Conservation (phyloP, 805 yeast species). For the Yamadazyma scolyti region DNA sequence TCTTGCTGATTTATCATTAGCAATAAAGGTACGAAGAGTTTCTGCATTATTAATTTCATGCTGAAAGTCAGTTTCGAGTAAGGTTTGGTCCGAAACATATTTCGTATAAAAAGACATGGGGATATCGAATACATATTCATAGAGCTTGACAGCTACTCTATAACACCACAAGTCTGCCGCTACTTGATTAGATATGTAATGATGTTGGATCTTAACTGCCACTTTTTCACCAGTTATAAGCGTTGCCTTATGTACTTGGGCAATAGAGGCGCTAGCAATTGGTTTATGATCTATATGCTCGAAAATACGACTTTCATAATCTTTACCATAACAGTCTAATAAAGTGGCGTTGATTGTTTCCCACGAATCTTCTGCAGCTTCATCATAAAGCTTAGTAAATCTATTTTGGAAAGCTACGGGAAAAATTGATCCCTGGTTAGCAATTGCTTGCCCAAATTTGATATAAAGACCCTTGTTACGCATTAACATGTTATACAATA, state of each 20-base stretch:
- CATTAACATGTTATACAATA: constrained; percentile 23
- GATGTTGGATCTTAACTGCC: constrained; percentile 67
- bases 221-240: constrained; percentile 48
- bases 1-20: constrained; percentile 37
- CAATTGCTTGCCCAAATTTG: constrained; percentile 76
- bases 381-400: constrained; percentile 59
- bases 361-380: constrained; percentile 64
- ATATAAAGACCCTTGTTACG: constrained; percentile 53
- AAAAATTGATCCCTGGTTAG: constrained; percentile 66
- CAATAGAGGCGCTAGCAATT: constrained; percentile 72
- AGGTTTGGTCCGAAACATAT: constrained; percentile 55
- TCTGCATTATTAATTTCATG: constrained; percentile 55
- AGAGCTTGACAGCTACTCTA: constrained; percentile 46
- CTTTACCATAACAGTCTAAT: constrained; percentile 10
- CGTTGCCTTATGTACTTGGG: constrained; percentile 61
- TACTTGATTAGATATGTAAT: constrained; percentile 58
- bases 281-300: constrained; percentile 50
- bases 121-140: constrained; percentile 57
- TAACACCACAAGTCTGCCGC: constrained; percentile 60
- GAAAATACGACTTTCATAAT: constrained; percentile 28
- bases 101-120: constrained; percentile 56
- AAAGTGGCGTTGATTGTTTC: constrained; percentile 37
- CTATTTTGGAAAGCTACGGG: constrained; percentile 61
- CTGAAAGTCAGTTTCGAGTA: constrained; percentile 59
- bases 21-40: constrained; percentile 33